These are phyloP conservation scores for Ophiostoma tasmaniense DNA, from an alignment of 2,329 filamentous ascomycete genomes.

Conservation along the genomic window DNA sequence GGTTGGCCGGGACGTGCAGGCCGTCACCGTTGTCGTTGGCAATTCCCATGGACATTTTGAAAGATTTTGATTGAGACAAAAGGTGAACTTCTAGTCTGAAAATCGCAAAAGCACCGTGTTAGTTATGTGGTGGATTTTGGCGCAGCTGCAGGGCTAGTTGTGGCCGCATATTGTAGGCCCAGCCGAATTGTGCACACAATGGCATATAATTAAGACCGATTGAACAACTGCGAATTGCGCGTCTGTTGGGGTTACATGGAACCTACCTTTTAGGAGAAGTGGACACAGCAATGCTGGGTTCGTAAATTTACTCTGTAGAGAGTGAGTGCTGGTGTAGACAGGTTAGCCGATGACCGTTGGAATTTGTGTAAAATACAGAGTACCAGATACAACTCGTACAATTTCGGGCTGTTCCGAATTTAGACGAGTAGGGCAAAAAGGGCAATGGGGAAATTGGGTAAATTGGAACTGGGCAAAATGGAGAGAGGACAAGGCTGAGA, in stretches of 20 bases:
- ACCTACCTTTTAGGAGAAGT: neutral
- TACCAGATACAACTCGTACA: neutral
- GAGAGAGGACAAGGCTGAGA: neutral
- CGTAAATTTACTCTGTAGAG: too few species aligned
- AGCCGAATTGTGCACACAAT: neutral
- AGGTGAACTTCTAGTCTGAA: neutral
- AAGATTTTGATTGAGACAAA: neutral
- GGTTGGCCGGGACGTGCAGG: neutral
- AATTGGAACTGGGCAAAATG: neutral
- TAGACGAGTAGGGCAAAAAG: neutral
- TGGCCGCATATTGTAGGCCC: neutral
- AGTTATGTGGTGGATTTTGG: neutral
- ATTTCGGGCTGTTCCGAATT: neutral
- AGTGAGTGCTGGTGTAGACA: neutral
- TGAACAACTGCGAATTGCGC: neutral
- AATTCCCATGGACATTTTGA: neutral
- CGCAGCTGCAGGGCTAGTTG: neutral
- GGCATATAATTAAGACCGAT: neutral
- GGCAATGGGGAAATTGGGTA: neutral
- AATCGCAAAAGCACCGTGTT: neutral
- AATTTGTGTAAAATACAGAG: neutral
- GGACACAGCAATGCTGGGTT: neutral
- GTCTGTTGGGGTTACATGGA: neutral
- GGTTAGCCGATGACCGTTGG: neutral
- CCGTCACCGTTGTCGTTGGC: neutral